Evolutionary conservation across 768 basidiomycete species (phyloP).

Genomic region (Leucocoprinus leucothites): DNA sequence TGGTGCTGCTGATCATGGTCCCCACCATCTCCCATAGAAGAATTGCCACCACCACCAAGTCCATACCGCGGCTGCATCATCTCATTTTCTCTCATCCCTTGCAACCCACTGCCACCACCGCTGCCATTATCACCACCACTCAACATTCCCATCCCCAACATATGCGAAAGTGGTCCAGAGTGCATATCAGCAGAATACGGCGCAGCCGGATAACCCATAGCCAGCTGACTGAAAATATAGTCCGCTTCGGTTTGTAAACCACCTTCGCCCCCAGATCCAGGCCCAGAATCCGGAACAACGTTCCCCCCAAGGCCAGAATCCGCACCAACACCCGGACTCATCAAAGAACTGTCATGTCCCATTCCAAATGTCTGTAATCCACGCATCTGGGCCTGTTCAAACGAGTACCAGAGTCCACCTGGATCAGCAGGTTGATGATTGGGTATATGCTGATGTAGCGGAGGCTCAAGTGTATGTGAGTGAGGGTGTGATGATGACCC

Average conservation of each 20-base stretch:
- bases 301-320: not conserved
- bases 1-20: no score
- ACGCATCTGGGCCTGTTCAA: not conserved
- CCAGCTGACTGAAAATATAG: slow-evolving; percentile 9
- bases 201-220: slow-evolving; percentile 9
- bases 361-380: not conserved
- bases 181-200: not conserved
- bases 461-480: not conserved
- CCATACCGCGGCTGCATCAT: not conserved
- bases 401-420: slow-evolving; percentile 9
- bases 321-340: not conserved
- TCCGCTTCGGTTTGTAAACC: slow-evolving; percentile 5
- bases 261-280: not conserved
- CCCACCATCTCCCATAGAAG: not conserved
- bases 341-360: not conserved
- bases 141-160: slow-evolving; percentile 9
- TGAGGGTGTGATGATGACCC: not conserved
- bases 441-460: not conserved
- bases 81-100: not conserved
- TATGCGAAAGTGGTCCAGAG: not conserved
- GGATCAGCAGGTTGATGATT: not conserved
- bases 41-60: not conserved
- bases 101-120: not conserved
- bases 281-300: not conserved
- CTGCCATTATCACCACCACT: not conserved